Percentiles rank a stretch among this genome's conserved stretches.
Evolutionary conservation across 768 basidiomycete genomes (phyloP).

Genomic region (Crucibulum laeve): DNA sequence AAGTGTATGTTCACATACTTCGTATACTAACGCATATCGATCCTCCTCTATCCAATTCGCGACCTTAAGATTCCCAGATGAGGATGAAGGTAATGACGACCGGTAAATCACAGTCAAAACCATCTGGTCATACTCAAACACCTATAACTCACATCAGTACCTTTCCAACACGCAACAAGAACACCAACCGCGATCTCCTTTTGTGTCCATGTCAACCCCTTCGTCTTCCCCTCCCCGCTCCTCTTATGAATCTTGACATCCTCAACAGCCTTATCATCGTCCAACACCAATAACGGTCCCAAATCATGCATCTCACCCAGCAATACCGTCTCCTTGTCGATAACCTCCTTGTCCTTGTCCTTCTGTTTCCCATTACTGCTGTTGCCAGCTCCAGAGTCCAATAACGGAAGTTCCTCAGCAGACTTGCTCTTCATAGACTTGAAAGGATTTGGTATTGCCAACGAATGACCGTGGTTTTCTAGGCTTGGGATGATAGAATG

Average conservation of each 20-base stretch:
- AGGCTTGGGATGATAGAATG: conserved; percentile 14
- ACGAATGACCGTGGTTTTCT: conserved; percentile 23
- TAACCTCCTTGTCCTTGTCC: conserved; percentile 12
- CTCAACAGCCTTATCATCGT: conserved; percentile 17
- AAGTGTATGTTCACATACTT: conserved; percentile 27
- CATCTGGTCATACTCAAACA: conserved; percentile 30
- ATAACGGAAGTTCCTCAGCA: conserved; percentile 34
- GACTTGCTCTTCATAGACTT: conserved; percentile 49
- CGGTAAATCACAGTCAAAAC: conserved; percentile 24
- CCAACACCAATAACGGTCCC: conserved; percentile 16
- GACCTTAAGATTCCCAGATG: conserved; percentile 23
- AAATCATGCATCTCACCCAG: conserved; percentile 17
- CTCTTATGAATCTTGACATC: too few species aligned
- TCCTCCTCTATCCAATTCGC: conserved; percentile 34
- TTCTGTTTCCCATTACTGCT: too few species aligned
- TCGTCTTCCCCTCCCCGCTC: too few species aligned
- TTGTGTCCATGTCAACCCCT: too few species aligned
- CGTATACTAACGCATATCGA: conserved; percentile 33
- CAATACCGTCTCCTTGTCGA: conserved; percentile 7
- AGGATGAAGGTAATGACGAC: conserved; percentile 13
- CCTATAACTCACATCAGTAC: too few species aligned
- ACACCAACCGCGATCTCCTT: too few species aligned
- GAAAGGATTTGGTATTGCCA: conserved; percentile 63
- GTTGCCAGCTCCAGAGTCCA: too few species aligned
- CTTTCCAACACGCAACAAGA: too few species aligned